phyloP scores from a whole-genome alignment of 1,284 basidiomycete species.

The Ustilago cynodontis region DNA sequence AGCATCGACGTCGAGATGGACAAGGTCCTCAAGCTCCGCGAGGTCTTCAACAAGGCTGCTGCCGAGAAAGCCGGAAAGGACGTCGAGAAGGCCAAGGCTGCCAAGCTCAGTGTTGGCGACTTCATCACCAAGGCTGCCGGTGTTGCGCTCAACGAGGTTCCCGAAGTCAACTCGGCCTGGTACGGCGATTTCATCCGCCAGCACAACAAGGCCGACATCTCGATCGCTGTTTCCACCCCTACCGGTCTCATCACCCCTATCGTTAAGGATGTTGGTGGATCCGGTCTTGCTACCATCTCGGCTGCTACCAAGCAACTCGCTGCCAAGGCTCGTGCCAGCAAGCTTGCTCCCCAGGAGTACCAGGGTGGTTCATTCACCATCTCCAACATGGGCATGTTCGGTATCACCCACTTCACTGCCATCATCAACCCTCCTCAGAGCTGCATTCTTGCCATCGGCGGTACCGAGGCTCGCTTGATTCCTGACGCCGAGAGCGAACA shows the following conservation, averaged over 20 bases:
- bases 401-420: conserved; percentile 90
- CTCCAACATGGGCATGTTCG: conserved; percentile 99
- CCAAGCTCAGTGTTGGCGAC: conserved; percentile 96
- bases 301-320: conserved; percentile 91
- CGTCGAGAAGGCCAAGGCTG: conserved; percentile 79
- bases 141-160: conserved; percentile 91
- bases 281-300: conserved; percentile 92
- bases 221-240: conserved; percentile 94
- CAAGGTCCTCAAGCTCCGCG: conserved; percentile 90
- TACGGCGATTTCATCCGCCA: conserved; percentile 93
- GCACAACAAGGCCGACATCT: conserved; percentile 98
- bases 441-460: conserved; percentile 95
- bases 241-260: conserved; percentile 98
- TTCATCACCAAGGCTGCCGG: conserved; percentile 96
- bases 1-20: conserved; percentile 97
- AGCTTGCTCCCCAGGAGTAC: conserved; percentile 95
- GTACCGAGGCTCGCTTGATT: conserved; percentile 86
- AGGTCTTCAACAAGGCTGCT: conserved; percentile 87
- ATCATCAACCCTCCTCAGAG: conserved; percentile 99
- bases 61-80: conserved; percentile 63
- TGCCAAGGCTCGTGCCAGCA: conserved; percentile 94
- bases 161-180: conserved; percentile 98
- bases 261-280: conserved; percentile 89
- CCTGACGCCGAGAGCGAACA: conserved; percentile 85
- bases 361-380: conserved; percentile 98